These are phyloP conservation scores for Bauhinia variegata DNA, from an alignment of 306 rosid species.

Conservation along the genomic window DNA sequence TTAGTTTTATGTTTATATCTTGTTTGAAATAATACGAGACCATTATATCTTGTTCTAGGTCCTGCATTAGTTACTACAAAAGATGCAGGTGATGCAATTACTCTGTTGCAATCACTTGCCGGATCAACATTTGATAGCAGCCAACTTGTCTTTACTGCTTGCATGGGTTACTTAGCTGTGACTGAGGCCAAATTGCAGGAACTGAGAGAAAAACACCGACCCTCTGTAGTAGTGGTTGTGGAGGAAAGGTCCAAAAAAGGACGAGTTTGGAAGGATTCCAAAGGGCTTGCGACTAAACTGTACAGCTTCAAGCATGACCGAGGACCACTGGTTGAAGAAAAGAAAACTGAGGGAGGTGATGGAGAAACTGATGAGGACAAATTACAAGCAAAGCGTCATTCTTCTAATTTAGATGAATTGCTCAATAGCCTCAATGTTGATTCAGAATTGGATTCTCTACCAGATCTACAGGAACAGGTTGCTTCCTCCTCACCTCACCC, in stretches of 20 bases:
- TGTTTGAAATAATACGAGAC: conserved; percentile 3
- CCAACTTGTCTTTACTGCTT: conserved; percentile 91
- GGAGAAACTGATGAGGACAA: conserved; percentile 36
- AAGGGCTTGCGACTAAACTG: conserved; percentile 84
- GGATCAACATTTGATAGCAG: conserved; percentile 98
- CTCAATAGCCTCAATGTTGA: conserved; percentile 59
- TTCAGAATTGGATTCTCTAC: conserved; percentile 66
- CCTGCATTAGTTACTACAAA: conserved; percentile 79
- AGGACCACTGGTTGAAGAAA: conserved; percentile 55
- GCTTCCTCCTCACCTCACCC: conserved; percentile 36
- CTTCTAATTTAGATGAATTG: conserved; percentile 61
- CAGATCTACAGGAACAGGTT: conserved; percentile 94
- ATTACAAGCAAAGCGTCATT: conserved; percentile 37
- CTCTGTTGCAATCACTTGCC: conserved; percentile 75
- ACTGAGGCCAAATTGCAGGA: conserved; percentile 75
- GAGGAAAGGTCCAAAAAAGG: conserved; percentile 77
- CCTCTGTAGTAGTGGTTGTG: conserved; percentile 63
- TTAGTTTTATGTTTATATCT: conserved; percentile 24
- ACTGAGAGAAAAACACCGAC: conserved; percentile 77
- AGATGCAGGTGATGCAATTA: conserved; percentile 95
- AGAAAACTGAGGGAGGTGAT: conserved; percentile 44
- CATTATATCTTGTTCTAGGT: conserved; percentile 52
- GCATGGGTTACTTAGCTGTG: conserved; percentile 86
- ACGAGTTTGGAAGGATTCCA: conserved; percentile 77
- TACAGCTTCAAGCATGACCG: conserved; percentile 86